Conservation (phyloP, 2,329 filamentous ascomycete species). For the Sclerotinia glacialis region DNA sequence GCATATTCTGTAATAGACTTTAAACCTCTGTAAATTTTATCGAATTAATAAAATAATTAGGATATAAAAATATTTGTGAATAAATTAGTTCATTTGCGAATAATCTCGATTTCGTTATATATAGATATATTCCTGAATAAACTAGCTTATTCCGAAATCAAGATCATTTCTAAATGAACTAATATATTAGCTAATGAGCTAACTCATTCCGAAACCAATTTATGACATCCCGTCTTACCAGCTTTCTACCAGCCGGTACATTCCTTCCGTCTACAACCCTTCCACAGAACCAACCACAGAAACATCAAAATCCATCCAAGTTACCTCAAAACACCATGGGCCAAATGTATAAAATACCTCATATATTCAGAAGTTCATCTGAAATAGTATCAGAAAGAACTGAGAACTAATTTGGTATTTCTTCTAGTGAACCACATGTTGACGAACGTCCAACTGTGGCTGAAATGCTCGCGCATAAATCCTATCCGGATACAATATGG, state of each 20-base stretch:
- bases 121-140: no score
- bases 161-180: no score
- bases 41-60: no score
- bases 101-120: no score
- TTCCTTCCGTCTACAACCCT: not conserved
- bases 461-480: conserved; percentile 62
- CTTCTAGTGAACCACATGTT: conserved; percentile 11
- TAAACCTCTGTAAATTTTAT: no score
- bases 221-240: no score
- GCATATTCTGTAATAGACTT: no score
- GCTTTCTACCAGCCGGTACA: not conserved
- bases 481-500: conserved; percentile 67
- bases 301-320: not conserved
- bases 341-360: not conserved
- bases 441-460: conserved; percentile 45
- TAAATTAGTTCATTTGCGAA: no score
- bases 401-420: not conserved
- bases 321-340: not conserved
- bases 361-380: not conserved
- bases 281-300: not conserved
- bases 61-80: no score
- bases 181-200: no score
- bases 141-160: no score
- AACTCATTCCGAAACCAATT: no score
- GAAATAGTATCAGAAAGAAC: not conserved